phyloP scores from a whole-genome alignment of 2,329 filamentous ascomycete species.

The Monosporascus sp. region DNA sequence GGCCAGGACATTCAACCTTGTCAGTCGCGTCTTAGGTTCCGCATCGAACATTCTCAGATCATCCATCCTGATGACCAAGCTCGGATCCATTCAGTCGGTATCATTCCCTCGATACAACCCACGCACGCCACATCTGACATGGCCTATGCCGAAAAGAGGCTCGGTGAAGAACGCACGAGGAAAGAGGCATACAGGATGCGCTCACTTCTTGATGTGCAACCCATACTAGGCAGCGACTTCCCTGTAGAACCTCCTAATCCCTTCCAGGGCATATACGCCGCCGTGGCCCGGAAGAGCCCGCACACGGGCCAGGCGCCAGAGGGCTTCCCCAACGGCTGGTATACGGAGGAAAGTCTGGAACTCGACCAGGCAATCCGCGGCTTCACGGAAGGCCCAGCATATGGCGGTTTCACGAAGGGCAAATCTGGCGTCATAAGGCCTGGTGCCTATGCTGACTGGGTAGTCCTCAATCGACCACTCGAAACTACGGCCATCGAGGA shows the following conservation, averaged over 20 bases:
- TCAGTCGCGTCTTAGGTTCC: slow-evolving; percentile 52
- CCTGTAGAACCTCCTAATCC: slow-evolving; percentile 65
- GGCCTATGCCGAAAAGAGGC: slow-evolving; percentile 57
- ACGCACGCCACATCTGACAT: slow-evolving; percentile 70
- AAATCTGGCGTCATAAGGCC: slow-evolving; percentile 53
- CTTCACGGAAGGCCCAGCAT: slow-evolving; percentile 56
- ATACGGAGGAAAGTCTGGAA: slow-evolving; percentile 52
- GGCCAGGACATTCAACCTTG: slow-evolving; percentile 38
- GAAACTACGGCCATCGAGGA: slow-evolving; percentile 45
- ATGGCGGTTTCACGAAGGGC: slow-evolving; percentile 54
- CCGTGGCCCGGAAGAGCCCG: slow-evolving; percentile 56
- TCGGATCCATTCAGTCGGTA: slow-evolving; percentile 52
- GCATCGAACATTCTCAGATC: slow-evolving; percentile 68
- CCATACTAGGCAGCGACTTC: slow-evolving; percentile 64
- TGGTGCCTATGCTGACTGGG: slow-evolving; percentile 65
- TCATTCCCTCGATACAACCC: slow-evolving; percentile 65
- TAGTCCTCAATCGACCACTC: slow-evolving; percentile 59
- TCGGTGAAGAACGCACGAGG: slow-evolving; percentile 50
- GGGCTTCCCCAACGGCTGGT: slow-evolving; percentile 50
- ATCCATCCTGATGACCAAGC: slow-evolving; percentile 60
- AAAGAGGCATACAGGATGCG: slow-evolving; percentile 62
- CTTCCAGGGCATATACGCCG: slow-evolving; percentile 65
- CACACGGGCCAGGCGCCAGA: slow-evolving; percentile 46
- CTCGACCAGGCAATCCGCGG: slow-evolving; percentile 56
- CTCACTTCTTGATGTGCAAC: slow-evolving; percentile 48